Conservation (phyloP, 495 filamentous ascomycete species). For the Penicillium subrubescens region DNA sequence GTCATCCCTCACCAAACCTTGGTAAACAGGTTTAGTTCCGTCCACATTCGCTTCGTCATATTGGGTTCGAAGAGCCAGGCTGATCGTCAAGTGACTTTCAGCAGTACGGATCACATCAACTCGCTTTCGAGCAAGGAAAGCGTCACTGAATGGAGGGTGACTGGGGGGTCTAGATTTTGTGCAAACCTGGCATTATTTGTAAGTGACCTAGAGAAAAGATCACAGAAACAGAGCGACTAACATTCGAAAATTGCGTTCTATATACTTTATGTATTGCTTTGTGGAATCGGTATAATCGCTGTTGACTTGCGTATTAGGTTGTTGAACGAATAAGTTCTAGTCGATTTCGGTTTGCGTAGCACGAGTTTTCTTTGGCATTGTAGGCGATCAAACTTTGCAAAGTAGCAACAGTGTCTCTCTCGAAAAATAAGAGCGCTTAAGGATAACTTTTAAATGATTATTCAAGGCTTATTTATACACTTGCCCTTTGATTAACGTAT, state of each 20-base stretch:
- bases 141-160: too few species aligned
- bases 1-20: too few species aligned
- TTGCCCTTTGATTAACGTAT: not conserved
- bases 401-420: not conserved
- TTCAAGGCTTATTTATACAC: not conserved
- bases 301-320: not conserved
- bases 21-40: too few species aligned
- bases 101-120: too few species aligned
- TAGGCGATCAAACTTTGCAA: not conserved
- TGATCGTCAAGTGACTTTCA: too few species aligned
- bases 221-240: not conserved
- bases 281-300: not conserved
- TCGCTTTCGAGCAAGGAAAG: too few species aligned
- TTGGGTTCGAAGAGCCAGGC: too few species aligned
- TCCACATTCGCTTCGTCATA: too few species aligned
- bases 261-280: too few species aligned
- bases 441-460: not conserved
- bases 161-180: constrained; percentile 2
- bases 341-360: not conserved
- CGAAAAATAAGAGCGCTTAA: not conserved
- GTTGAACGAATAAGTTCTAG: constrained; percentile 1
- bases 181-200: constrained; percentile 2
- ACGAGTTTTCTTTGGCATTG: not conserved
- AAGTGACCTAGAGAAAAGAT: not conserved
- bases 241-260: too few species aligned